These are phyloP conservation scores for Tolypocladium tundrense DNA, from an alignment of 2,329 filamentous ascomycete genomes.

Conservation along the genomic window DNA sequence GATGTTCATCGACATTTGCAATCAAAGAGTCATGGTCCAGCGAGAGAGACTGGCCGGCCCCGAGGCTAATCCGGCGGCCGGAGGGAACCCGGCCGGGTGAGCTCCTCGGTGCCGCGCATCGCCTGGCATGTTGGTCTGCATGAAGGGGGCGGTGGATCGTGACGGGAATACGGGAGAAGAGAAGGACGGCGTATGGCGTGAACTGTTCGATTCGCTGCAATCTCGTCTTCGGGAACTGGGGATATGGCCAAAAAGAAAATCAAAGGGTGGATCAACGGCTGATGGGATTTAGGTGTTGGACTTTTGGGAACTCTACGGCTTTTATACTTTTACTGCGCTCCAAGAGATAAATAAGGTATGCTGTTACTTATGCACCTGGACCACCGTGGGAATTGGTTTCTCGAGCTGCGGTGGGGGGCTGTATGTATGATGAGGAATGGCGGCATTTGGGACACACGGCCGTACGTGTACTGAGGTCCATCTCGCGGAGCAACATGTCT, in stretches of 20 bases:
- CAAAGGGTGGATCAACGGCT: neutral
- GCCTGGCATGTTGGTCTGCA: neutral
- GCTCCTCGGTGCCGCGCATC: neutral
- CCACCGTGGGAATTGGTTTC: neutral
- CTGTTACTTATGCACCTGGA: neutral
- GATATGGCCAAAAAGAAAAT: neutral
- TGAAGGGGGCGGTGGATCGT: neutral
- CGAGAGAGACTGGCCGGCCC: slow-evolving; percentile 36
- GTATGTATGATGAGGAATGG: neutral
- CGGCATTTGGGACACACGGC: neutral
- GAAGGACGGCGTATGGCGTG: neutral
- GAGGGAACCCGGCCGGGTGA: slow-evolving; percentile 14
- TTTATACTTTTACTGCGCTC: neutral
- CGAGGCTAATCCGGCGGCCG: slow-evolving; percentile 15
- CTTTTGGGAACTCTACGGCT: neutral
- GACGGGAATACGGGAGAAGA: neutral
- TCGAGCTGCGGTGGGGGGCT: neutral
- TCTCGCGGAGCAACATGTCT: too few relatives aligned
- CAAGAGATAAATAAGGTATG: neutral
- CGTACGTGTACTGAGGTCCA: neutral
- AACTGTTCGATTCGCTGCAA: neutral
- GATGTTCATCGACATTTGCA: slow-evolving; percentile 62
- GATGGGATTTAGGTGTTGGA: neutral
- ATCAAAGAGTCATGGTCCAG: slow-evolving; percentile 55
- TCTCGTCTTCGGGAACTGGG: neutral